A percentile compares a stretch with the other conserved stretches of the same genome.
Conservation (phyloP, 495 filamentous ascomycete species). For the Alectoria sarmentosa region DNA sequence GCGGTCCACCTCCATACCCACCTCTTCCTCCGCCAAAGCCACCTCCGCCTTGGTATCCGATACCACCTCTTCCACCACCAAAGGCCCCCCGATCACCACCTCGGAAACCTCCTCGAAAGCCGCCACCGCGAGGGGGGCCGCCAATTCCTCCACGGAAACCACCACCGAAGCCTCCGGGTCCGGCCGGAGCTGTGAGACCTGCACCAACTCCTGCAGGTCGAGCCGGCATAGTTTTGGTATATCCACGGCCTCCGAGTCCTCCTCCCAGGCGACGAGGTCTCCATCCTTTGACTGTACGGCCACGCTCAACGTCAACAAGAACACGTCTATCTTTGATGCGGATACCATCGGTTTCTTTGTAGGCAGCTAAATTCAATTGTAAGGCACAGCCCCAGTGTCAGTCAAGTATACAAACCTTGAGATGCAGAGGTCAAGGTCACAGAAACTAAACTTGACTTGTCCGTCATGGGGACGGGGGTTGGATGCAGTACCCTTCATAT, state of each 20-base stretch:
- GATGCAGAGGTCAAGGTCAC: slow-evolving; percentile 31
- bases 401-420: slow-evolving; percentile 31
- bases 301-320: slow-evolving; percentile 93
- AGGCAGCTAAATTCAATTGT: slow-evolving; percentile 50
- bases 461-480: slow-evolving; percentile 30
- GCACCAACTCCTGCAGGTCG: slow-evolving; percentile 55
- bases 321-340: slow-evolving; percentile 87
- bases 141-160: slow-evolving; percentile 58
- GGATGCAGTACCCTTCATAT: slow-evolving; percentile 90
- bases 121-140: slow-evolving; percentile 43
- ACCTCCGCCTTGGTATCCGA: slow-evolving; percentile 55
- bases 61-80: slow-evolving; percentile 44
- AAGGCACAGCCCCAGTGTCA: slow-evolving; percentile 25
- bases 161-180: slow-evolving; percentile 59
- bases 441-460: slow-evolving; percentile 2
- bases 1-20: slow-evolving; percentile 42
- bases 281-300: slow-evolving; percentile 91
- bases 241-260: slow-evolving; percentile 84
- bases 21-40: slow-evolving; percentile 48
- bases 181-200: slow-evolving; percentile 52
- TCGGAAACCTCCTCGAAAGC: slow-evolving; percentile 52
- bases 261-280: slow-evolving; percentile 87
- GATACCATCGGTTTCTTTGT: slow-evolving; percentile 85
- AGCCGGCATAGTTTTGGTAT: slow-evolving; percentile 75
- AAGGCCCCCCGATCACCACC: slow-evolving; percentile 52